Base-by-base conservation (phyloP, 495 filamentous ascomycete genomes). In the Talaromyces liani region DNA sequence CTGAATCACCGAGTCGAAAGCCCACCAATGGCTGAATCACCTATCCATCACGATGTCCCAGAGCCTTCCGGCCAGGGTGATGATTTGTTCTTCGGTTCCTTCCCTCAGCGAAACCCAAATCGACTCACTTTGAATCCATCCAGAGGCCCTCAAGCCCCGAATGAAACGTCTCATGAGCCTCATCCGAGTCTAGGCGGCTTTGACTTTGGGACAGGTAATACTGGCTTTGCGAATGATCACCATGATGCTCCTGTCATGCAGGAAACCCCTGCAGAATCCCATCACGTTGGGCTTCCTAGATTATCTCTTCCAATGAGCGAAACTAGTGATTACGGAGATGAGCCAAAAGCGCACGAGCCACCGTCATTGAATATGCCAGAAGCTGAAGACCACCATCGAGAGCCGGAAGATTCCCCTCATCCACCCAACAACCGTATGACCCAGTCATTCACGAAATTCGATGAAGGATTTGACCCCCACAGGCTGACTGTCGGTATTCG, bases 401-500 rank as follows among this genome's bases (percentile, higher is more conserved):
- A 70, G 77, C 18, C 75, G 76, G 60, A 73, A 75, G 60, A 76
- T 75, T 14, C 65, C 70, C 6, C 63, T 70, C n/a, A 71, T 68
- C 34, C 75, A 72, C 24, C 71, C 71, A 18, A 71, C 67, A 65
- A 62, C 33, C 36, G 55, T 12, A 9, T 36, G 34, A 60, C 54
- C 16, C 60, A 58, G 22, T 34, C 24, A 5, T 62, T 58, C 9
- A 36, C 45, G 22, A 66, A 58, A 41, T 60, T 60, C n/a, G 80
- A 83, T 20, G 82, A 84, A 29, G 83, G 78, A 29, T 80, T 86
- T 47, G 87, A 94, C 68, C 83, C 84, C 58, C 85, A 84, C 53
- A 86, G 93, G 63, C 76, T 95, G 64, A 96, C 92, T 10, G 88
- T 97, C 70, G 92, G 93, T 27, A 84, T 96, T 69, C 88, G 95